phyloP scores from a whole-genome alignment of 2,329 filamentous ascomycete genomes.

The Truncatella angustata region DNA sequence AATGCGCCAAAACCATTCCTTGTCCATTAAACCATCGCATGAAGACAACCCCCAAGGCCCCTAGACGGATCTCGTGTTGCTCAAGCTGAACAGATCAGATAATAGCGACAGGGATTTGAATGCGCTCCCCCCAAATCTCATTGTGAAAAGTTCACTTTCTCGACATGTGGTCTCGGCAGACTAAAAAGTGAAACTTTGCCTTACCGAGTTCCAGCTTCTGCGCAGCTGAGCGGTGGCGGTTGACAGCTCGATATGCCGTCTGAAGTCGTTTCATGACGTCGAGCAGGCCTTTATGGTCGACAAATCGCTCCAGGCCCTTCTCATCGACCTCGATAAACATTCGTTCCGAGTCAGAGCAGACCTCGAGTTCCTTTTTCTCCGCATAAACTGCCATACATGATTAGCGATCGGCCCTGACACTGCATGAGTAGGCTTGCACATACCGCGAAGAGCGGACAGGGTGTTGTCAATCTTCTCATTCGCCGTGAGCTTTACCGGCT shows the following conservation, averaged over 20 bases:
- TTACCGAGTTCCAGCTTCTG: neutral
- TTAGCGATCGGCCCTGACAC: neutral
- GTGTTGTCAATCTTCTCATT: neutral
- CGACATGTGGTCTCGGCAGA: neutral
- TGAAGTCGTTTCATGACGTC: neutral
- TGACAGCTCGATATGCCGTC: neutral
- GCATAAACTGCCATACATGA: conserved; percentile 14
- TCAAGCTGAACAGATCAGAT: no score
- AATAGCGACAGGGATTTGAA: no score
- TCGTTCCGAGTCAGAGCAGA: conserved; percentile 16
- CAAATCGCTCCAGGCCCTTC: neutral
- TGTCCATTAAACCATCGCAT: no score
- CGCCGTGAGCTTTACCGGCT: neutral
- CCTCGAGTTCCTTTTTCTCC: conserved; percentile 4
- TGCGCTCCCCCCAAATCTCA: neutral
- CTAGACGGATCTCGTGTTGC: no score
- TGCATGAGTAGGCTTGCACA: neutral
- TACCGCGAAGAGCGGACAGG: neutral
- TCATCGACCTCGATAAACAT: conserved; percentile 18
- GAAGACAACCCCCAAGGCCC: no score
- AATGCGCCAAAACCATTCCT: no score
- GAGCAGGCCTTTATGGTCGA: neutral
- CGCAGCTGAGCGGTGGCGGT: neutral
- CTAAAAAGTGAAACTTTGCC: conserved; percentile 2
- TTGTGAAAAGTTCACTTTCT: neutral